phyloP scores from a whole-genome alignment of 371 early-diverging fungal species.

The Lichtheimia ornata region DNA sequence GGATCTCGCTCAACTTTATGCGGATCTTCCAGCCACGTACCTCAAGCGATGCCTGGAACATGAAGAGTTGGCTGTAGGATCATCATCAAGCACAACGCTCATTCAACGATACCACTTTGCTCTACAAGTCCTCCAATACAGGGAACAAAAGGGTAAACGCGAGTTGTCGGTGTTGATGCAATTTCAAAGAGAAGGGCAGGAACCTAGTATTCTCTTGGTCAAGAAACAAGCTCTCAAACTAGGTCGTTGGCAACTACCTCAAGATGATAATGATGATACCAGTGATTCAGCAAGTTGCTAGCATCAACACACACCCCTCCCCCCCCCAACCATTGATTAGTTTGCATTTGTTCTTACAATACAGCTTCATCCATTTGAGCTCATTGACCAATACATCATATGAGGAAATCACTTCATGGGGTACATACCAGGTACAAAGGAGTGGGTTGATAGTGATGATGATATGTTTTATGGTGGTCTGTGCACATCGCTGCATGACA shows the following conservation, averaged over 20 bases:
- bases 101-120: conserved; percentile 40
- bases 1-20: conserved; percentile 33
- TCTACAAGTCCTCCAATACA: conserved; percentile 23
- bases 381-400: too few species aligned
- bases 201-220: conserved; percentile 17
- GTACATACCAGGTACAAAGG: too few species aligned
- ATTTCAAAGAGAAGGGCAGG: conserved; percentile 23
- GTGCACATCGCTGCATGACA: too few species aligned
- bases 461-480: too few species aligned
- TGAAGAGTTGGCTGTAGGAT: conserved; percentile 32
- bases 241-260: conserved; percentile 36
- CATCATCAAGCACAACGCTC: conserved; percentile 13
- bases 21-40: conserved; percentile 33
- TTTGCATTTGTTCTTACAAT: too few species aligned
- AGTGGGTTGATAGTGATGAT: too few species aligned
- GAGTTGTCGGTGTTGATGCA: conserved; percentile 28
- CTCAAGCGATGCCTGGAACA: conserved; percentile 44
- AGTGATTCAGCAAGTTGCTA: too few species aligned
- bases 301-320: too few species aligned
- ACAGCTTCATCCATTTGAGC: too few species aligned
- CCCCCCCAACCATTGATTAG: too few species aligned
- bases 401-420: too few species aligned
- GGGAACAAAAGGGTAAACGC: conserved; percentile 17
- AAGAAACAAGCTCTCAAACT: conserved; percentile 28
- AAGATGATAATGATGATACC: too few species aligned